Evolutionary conservation across 306 rosid genomes (phyloP).

Genomic region (Psophocarpus tetragonolobus): DNA sequence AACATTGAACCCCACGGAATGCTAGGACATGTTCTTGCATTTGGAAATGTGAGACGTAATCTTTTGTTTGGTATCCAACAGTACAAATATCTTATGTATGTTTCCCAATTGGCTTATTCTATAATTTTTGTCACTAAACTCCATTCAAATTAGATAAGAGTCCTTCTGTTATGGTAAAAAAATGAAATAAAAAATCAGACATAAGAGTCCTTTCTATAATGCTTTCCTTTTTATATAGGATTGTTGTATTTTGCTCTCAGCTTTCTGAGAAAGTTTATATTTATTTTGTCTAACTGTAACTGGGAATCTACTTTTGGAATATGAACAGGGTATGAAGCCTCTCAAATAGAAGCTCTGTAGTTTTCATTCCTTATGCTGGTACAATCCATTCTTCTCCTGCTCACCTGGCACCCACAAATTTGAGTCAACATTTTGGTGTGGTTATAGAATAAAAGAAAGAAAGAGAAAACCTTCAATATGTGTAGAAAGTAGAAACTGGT

Average conservation of each 20-base stretch:
- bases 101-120: conserved; percentile 11
- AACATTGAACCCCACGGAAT: neutral
- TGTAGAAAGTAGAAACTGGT: neutral
- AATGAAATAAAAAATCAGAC: no score
- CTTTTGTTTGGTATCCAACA: conserved; percentile 8
- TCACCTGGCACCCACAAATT: neutral
- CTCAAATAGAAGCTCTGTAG: conserved; percentile 48
- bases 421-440: neutral
- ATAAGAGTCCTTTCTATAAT: neutral
- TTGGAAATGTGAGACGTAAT: neutral
- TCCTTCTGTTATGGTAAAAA: conserved; percentile 5
- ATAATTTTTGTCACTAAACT: neutral
- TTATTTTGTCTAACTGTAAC: conserved; percentile 24
- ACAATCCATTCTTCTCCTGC: conserved; percentile 21
- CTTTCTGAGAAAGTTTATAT: conserved; percentile 35
- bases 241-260: conserved; percentile 29
- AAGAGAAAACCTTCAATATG: neutral
- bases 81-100: neutral
- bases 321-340: conserved; percentile 64
- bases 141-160: neutral
- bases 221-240: neutral
- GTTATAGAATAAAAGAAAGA: neutral
- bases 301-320: conserved; percentile 22
- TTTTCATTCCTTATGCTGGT: conserved; percentile 33
- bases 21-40: conserved; percentile 16